Evolutionary conservation across 2,329 filamentous ascomycete genomes (phyloP), one percentile per base, ranked within the genome.

Genomic region (Cladobotryum protrusum): DNA sequence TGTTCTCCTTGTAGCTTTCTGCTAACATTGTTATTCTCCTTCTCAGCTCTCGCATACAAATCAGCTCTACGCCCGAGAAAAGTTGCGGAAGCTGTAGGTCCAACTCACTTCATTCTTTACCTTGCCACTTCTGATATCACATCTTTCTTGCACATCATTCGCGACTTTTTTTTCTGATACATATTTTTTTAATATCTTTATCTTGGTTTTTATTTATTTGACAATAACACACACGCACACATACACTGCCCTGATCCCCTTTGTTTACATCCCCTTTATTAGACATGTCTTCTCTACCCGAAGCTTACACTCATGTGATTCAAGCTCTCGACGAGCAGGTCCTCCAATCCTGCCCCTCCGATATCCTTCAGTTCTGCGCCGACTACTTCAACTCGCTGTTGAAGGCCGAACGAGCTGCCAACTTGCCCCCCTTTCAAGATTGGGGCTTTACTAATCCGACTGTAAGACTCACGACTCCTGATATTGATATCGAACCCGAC

Each of bases 281-380:
- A 33, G 24, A 13, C 50, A 73, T 74, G 70, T 71, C 72, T 37
- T n/a, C 35, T 63, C 69, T 79, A 52, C 74, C 77, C 61, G 61
- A 70, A 65, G 69, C 77, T 73, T 80, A 83, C 70, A 72, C 75
- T 66, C 73, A 78, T 68, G 79, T 83, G 67, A 80, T 84, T 69
- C 73, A 81, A 67, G 73, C 75, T 62, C 78, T 86, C 66, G 79
- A 80, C 63, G 74, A 75, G 68, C 75, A 85, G 67, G 68, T 85
- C 58, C 70, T 75, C 58, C 76, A 77, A 62, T 67, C 75, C 58
- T 73, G 79, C 55, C 81, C 83, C 46, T 60, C 72, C 65, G 83
- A 88, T 72, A 75, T 83, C 63, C 74, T 85, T 59, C 83, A 87
- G 67, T 85, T 83, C 74, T 86, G 82, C 71, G 78, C 80, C 68